A percentile compares a stretch with the other conserved stretches of the same genome.
Conservation (phyloP, 2,329 filamentous ascomycete genomes). For the Pyricularia pennisetigena region DNA sequence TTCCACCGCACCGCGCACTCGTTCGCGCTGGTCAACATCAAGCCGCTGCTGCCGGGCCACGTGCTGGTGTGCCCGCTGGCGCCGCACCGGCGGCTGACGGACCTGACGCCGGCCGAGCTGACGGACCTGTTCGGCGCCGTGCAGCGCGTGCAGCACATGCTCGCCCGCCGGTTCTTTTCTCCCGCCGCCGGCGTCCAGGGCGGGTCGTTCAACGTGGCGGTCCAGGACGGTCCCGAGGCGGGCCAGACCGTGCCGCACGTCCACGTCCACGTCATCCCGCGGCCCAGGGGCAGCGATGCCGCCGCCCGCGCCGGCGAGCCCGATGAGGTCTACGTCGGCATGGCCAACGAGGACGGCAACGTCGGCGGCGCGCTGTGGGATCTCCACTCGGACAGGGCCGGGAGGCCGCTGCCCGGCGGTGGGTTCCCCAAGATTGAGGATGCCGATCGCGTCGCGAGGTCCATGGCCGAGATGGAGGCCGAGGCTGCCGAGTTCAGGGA, state of each 20-base stretch:
- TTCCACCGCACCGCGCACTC: slow-evolving; percentile 73
- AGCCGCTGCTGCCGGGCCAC: slow-evolving; percentile 87
- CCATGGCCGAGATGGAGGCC: slow-evolving; percentile 63
- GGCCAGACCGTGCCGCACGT: slow-evolving; percentile 93
- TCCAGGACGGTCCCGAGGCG: slow-evolving; percentile 87
- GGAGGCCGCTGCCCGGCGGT: slow-evolving; percentile 38
- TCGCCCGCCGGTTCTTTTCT: slow-evolving; percentile 48
- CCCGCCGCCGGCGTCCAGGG: slow-evolving; percentile 22
- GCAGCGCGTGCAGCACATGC: slow-evolving; percentile 69
- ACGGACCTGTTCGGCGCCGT: slow-evolving; percentile 80
- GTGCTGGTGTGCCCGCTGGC: slow-evolving; percentile 76
- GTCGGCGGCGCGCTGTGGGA: slow-evolving; percentile 63
- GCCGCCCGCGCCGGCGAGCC: slow-evolving; percentile 28
- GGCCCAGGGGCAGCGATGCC: slow-evolving; percentile 32
- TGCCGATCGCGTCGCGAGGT: slow-evolving; percentile 55
- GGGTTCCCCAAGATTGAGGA: slow-evolving; percentile 64
- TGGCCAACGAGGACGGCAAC: slow-evolving; percentile 81
- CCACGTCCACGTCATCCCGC: slow-evolving; percentile 84
- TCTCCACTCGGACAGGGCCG: slow-evolving; percentile 13
- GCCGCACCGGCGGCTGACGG: slow-evolving; percentile 60
- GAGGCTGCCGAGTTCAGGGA: slow-evolving; percentile 62
- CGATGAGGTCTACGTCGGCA: slow-evolving; percentile 71
- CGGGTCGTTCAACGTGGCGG: slow-evolving; percentile 79
- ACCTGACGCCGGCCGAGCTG: slow-evolving; percentile 63
- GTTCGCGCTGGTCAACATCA: slow-evolving; percentile 90